These are phyloP conservation scores for Eutrema salsugineum DNA, from an alignment of 441 rosid species.

Conservation along the genomic window DNA sequence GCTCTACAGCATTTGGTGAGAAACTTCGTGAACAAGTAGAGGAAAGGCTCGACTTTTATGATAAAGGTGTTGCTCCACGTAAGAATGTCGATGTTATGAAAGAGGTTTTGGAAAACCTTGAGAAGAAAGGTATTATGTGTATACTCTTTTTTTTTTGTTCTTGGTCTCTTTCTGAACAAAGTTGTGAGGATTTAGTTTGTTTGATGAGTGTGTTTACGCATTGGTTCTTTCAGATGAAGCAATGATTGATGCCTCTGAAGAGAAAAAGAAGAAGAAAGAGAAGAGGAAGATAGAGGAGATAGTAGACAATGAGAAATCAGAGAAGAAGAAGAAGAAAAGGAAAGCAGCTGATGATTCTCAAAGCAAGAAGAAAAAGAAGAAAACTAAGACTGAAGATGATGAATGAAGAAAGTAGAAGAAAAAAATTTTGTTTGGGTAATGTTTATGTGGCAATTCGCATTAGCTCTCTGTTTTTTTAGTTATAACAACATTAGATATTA, in stretches of 20 bases:
- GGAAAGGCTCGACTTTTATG: constrained; percentile 76
- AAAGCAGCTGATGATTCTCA: background rate
- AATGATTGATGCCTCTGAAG: constrained; percentile 32
- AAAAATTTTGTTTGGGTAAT: background rate
- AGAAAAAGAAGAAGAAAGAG: constrained; percentile 59
- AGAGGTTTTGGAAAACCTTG: constrained; percentile 49
- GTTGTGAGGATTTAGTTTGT: background rate
- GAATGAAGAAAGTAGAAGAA: background rate
- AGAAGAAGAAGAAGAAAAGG: background rate
- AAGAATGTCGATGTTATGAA: constrained; percentile 84
- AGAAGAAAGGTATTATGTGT: constrained; percentile 38
- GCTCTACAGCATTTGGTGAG: constrained; percentile 59
- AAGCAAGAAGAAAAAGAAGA: background rate
- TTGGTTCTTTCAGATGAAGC: constrained; percentile 33
- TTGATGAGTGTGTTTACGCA: background rate
- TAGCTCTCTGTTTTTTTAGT: background rate
- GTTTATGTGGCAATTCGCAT: background rate
- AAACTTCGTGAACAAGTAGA: constrained; percentile 87
- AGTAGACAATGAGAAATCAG: background rate
- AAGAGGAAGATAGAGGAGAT: constrained; percentile 31
- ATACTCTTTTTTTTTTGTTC: background rate
- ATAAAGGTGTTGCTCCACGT: constrained; percentile 83
- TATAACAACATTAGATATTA: background rate
- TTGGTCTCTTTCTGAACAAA: background rate
- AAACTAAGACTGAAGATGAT: background rate